Evolutionary conservation across 805 yeast genomes (phyloP), one percentile per base, ranked within the genome.

Genomic region (Candida germanica): DNA sequence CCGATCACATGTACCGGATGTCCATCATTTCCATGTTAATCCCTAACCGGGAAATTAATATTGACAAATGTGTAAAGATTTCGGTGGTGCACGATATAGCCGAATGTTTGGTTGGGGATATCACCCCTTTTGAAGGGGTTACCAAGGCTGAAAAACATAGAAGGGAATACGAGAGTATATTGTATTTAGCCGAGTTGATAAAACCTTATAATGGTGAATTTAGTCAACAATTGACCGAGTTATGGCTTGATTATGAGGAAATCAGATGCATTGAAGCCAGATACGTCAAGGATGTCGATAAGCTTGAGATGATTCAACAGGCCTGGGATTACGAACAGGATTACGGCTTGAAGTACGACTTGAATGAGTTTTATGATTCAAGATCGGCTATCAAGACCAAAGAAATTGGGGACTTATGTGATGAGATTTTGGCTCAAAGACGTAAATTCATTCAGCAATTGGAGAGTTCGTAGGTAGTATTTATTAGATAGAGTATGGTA

Each of bases 1-100:
- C 87, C n/a, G 97, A 89, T 60, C 97, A 91, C 59, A 89, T 89
- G 96, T 89, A 91, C 56, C 71, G 98, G 39, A 89, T 91, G 96
- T 79, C 87, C 4, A 66, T 89, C 14, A 77, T 87, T 28, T 70
- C 91, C 15, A 77, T 88, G 83, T 59, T 87, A 16, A 71, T 87
- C 28, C 75, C 77, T 13, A 48, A 71, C 33, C 58, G 28, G 2
- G 43, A 51, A 12, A 60, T 60, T n/a, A 59, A 66, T 2, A 67
- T 84, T 21, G 71, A 75, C 41, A 77, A 77, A 48, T 87, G 96
- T 66, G 83, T 80, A 33, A 83, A 84, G 60, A 88, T 91, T 36
- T 88, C 96, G 1, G 66, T 88, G 26, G 80, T 88, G 21, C 98
- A 91, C 66, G 98, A 91, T 59, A 84, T 91, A 50, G 96, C 98